A percentile compares a stretch with the other conserved stretches of the same genome.
phyloP scores from a whole-genome alignment of 257 asterid species.

The Phtheirospermum japonicum region DNA sequence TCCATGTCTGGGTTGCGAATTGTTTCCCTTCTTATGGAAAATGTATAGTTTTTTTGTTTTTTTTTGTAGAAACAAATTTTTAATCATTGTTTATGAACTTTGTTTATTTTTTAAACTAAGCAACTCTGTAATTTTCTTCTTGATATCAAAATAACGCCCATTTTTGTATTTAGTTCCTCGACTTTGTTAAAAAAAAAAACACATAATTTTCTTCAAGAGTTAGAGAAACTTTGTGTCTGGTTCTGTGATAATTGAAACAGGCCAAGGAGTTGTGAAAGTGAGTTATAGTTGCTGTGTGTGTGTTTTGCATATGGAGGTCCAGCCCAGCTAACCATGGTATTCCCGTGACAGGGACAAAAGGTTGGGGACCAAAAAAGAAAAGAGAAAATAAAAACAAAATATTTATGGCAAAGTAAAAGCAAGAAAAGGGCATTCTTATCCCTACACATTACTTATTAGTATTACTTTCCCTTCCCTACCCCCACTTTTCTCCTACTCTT shows the following conservation, averaged over 20 bases:
- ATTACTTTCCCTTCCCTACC: conserved; percentile 29
- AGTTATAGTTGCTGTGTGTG: conserved; percentile 33
- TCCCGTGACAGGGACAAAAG: conserved; percentile 67
- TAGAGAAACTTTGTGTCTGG: too few relatives aligned
- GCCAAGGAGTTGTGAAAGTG: conserved; percentile 40
- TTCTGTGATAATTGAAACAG: conserved; percentile 19
- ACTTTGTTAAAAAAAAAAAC: too few relatives aligned
- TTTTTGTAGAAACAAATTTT: neutral
- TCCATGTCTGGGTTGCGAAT: neutral
- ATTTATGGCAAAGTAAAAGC: conserved; percentile 27
- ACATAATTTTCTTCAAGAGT: too few relatives aligned
- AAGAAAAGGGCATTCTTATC: conserved; percentile 36
- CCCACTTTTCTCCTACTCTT: conserved; percentile 24
- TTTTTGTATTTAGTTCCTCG: too few relatives aligned
- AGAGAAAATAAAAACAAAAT: conserved; percentile 33
- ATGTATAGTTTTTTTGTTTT: neutral
- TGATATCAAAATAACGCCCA: neutral
- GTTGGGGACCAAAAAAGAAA: conserved; percentile 51
- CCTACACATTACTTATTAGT: conserved; percentile 24
- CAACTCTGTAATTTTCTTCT: neutral
- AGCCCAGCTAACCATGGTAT: conserved; percentile 62
- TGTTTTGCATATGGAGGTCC: conserved; percentile 42
- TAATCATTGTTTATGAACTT: too few relatives aligned
- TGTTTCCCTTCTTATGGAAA: too few relatives aligned
- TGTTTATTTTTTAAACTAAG: too few relatives aligned